Conservation (phyloP, 148 eudicot genomes). For the Vaccinium vitisidaea region DNA sequence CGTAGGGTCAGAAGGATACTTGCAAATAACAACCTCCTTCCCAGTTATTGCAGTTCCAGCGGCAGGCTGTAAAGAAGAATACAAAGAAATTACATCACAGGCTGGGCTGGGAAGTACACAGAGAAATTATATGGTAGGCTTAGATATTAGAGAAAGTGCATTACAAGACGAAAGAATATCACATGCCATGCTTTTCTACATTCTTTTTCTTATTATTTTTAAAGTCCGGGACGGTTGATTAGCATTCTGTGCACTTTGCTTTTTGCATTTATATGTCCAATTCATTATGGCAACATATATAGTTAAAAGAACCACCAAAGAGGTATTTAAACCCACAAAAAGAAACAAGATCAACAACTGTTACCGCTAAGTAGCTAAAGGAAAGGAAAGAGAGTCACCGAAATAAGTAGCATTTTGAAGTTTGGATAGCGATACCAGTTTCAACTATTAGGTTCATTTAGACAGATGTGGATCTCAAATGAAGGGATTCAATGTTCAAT, state of each 20-base stretch:
- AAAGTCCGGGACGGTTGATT: background rate
- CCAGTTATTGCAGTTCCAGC: conserved; percentile 71
- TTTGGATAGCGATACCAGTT: background rate
- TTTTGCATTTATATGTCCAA: conserved; percentile 1
- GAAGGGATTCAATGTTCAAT: background rate
- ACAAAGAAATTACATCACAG: background rate
- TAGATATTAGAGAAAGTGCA: background rate
- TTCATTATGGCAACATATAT: background rate
- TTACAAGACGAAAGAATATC: background rate
- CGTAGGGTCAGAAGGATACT: conserved; percentile 73
- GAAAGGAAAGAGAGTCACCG: background rate
- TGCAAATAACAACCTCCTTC: conserved; percentile 77
- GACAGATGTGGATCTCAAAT: background rate
- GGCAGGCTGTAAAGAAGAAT: conserved; percentile 53
- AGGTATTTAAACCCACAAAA: background rate
- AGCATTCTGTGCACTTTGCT: background rate
- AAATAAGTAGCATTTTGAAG: background rate
- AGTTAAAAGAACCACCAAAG: background rate
- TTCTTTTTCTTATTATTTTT: background rate
- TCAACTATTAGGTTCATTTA: background rate
- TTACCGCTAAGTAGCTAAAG: background rate
- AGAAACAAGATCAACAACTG: background rate
- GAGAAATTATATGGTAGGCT: background rate
- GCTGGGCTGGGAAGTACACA: background rate
- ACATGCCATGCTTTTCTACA: background rate